Conservation (phyloP, 257 asterid genomes). For the Plantago ovata region DNA sequence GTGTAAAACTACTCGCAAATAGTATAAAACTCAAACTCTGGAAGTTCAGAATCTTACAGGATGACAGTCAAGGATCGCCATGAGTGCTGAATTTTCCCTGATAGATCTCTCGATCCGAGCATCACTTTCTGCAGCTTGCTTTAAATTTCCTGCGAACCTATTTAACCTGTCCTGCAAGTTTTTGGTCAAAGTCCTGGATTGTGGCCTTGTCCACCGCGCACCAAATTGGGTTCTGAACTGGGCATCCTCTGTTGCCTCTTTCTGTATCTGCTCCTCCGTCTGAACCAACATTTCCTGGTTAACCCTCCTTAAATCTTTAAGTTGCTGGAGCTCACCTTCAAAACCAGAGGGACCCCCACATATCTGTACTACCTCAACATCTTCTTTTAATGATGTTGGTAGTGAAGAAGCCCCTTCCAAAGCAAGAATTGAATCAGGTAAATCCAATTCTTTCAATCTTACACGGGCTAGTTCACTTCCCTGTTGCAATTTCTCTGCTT, state of each 20-base stretch:
- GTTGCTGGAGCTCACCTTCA: constrained; percentile 87
- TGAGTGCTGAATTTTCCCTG: constrained; percentile 75
- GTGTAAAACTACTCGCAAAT: constrained; percentile 2
- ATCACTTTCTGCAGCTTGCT: constrained; percentile 97
- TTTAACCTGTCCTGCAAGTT: constrained; percentile 81
- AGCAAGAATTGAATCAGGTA: constrained; percentile 91
- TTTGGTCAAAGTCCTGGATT: constrained; percentile 87
- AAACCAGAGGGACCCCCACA: constrained; percentile 97
- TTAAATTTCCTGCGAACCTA: constrained; percentile 86
- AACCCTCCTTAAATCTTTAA: constrained; percentile 90
- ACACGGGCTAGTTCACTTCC: constrained; percentile 98
- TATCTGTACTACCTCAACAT: constrained; percentile 87
- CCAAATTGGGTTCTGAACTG: constrained; percentile 95
- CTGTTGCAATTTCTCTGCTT: constrained; percentile 96
- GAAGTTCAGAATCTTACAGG: constrained; percentile 59
- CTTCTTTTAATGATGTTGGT: constrained; percentile 71
- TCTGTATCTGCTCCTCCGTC: constrained; percentile 88
- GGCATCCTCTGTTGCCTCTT: constrained; percentile 84
- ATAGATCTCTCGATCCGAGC: constrained; percentile 92
- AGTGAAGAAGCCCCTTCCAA: constrained; percentile 71
- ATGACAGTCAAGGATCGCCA: constrained; percentile 81
- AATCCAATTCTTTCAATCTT: constrained; percentile 92
- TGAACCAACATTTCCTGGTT: constrained; percentile 86
- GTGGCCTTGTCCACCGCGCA: constrained; percentile 93
- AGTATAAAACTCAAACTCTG: constrained; percentile 7